Conservation (phyloP, 257 asterid species). For the Ajuga chamaepitys region DNA sequence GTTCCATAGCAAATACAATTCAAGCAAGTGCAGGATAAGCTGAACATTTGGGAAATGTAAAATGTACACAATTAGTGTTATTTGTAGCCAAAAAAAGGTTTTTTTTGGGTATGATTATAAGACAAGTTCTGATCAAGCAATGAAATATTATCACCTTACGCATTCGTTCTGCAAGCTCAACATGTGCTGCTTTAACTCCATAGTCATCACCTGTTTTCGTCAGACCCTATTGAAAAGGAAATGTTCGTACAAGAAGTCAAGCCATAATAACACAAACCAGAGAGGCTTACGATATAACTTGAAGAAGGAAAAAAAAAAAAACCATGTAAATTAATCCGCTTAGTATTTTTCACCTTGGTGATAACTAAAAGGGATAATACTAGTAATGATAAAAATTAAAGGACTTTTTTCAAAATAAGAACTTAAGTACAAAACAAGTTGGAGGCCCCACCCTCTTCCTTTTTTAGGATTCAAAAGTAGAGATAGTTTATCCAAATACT, state of each 20-base stretch:
- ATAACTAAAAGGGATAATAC: slow-evolving; percentile 93
- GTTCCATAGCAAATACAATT: neutral
- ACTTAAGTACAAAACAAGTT: too few relatives aligned
- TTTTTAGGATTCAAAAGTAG: too few relatives aligned
- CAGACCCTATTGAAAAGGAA: slow-evolving; percentile 56
- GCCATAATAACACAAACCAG: too few relatives aligned
- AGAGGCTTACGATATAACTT: neutral
- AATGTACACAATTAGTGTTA: neutral
- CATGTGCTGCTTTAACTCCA: slow-evolving; percentile 95
- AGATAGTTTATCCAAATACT: too few relatives aligned
- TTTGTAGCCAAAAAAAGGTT: neutral
- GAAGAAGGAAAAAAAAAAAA: neutral
- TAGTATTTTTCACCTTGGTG: slow-evolving; percentile 73
- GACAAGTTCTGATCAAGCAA: too few relatives aligned
- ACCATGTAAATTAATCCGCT: neutral
- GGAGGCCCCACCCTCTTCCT: too few relatives aligned
- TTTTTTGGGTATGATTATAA: neutral
- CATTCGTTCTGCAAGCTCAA: slow-evolving; percentile 97
- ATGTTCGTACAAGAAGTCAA: neutral
- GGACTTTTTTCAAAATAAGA: too few relatives aligned
- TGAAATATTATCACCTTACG: too few relatives aligned
- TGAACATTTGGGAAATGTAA: neutral
- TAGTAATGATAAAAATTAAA: too few relatives aligned
- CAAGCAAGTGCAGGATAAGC: neutral
- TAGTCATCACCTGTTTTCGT: slow-evolving; percentile 93